These are phyloP conservation scores for Claviceps paspali DNA, from an alignment of 2,329 filamentous ascomycete genomes.

Conservation along the genomic window DNA sequence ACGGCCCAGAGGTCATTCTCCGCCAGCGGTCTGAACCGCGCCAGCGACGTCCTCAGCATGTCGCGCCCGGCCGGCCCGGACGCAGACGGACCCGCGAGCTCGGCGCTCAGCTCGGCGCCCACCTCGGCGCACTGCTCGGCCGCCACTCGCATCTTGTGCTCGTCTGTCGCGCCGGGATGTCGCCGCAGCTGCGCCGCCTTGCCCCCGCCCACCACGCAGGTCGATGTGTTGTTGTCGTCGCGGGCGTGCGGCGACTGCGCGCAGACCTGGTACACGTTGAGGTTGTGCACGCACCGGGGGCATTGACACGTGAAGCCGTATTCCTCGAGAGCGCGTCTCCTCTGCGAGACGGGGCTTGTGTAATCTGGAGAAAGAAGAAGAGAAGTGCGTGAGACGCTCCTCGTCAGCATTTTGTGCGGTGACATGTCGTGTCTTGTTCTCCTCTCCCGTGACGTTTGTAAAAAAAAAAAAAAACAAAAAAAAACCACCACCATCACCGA, in stretches of 20 bases:
- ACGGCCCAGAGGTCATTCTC: constrained; percentile 27
- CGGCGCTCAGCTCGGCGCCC: neutral
- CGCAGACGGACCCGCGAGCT: neutral
- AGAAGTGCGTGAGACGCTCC: too few relatives aligned
- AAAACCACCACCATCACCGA: too few relatives aligned
- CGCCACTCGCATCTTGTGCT: constrained; percentile 11
- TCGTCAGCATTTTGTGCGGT: too few relatives aligned
- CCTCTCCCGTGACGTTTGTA: too few relatives aligned
- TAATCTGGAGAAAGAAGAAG: too few relatives aligned
- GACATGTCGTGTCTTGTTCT: too few relatives aligned
- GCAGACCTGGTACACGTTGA: constrained; percentile 39
- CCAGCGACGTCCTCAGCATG: neutral
- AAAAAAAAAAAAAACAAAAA: too few relatives aligned
- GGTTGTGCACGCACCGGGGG: constrained; percentile 30
- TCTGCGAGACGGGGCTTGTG: constrained; percentile 26
- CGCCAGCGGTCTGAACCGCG: constrained; percentile 12
- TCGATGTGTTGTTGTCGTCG: constrained; percentile 27
- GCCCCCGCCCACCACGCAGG: constrained; percentile 25
- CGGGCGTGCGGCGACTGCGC: too few relatives aligned
- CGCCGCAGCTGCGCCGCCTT: constrained; percentile 6
- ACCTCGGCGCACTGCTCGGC: too few relatives aligned
- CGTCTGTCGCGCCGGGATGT: constrained; percentile 10
- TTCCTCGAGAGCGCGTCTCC: constrained; percentile 26
- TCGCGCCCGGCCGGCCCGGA: too few relatives aligned
- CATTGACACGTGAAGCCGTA: constrained; percentile 41